These are phyloP conservation scores for Capsicum chinense DNA, from an alignment of 257 asterid genomes.

Conservation along the genomic window DNA sequence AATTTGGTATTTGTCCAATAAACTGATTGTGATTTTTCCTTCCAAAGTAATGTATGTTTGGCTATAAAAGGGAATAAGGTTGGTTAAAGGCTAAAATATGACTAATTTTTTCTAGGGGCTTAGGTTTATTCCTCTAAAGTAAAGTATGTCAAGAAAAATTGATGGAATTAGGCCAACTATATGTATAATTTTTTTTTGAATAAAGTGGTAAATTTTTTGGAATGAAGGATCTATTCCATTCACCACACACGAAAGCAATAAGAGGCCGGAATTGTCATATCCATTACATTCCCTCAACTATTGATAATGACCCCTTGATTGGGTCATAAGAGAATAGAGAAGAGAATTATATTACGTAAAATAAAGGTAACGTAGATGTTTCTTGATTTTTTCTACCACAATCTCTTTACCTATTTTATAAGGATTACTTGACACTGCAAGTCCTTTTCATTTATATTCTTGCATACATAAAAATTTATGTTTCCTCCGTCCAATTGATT, in stretches of 20 bases:
- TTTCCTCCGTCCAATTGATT: neutral
- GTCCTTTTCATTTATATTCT: conserved; percentile 13
- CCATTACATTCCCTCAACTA: conserved; percentile 32
- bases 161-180: conserved; percentile 41
- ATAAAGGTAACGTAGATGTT: neutral
- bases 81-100: conserved; percentile 26
- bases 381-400: neutral
- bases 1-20: conserved; percentile 24
- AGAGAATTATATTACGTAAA: conserved; percentile 28
- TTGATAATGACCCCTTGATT: conserved; percentile 37
- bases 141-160: conserved; percentile 37
- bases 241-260: neutral
- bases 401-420: neutral
- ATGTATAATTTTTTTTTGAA: conserved; percentile 34
- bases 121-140: conserved; percentile 39
- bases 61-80: conserved; percentile 38
- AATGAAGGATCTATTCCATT: conserved; percentile 52
- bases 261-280: conserved; percentile 19
- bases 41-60: conserved; percentile 31
- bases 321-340: conserved; percentile 28
- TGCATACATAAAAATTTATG: neutral
- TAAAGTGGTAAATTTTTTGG: conserved; percentile 47
- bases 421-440: neutral
- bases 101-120: conserved; percentile 30
- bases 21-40: conserved; percentile 28